Percentiles rank a stretch among this genome's conserved stretches.
Evolutionary conservation across 1,284 basidiomycete genomes (phyloP).

Genomic region (Cutaneotrichosporon sp.): DNA sequence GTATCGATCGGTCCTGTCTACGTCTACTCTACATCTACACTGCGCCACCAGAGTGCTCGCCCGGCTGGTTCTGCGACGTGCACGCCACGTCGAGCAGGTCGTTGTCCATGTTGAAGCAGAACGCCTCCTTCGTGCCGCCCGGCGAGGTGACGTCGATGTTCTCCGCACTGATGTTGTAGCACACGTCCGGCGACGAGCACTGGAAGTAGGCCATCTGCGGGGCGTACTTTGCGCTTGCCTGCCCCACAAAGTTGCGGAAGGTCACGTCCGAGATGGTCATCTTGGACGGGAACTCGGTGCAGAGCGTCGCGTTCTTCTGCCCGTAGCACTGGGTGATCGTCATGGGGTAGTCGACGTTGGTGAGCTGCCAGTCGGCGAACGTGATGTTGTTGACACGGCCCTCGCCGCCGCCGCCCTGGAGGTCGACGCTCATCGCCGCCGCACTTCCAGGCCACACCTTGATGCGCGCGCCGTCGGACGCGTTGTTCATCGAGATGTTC

Average conservation of each 20-base stretch:
- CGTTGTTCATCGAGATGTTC: conserved; percentile 63
- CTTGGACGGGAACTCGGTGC: background rate
- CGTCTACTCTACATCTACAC: too few species aligned
- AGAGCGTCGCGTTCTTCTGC: conserved; percentile 3
- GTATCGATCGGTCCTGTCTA: too few species aligned
- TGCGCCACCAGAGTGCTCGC: background rate
- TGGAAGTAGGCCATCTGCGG: background rate
- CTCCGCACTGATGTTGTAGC: background rate
- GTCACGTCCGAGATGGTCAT: conserved; percentile 3
- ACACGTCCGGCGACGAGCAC: background rate
- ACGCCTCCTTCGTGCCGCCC: background rate
- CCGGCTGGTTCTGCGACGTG: background rate
- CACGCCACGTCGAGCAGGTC: background rate
- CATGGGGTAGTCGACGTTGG: conserved; percentile 16
- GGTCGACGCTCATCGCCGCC: conserved; percentile 34
- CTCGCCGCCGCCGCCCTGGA: conserved; percentile 58
- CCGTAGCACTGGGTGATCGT: conserved; percentile 9
- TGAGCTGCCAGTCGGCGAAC: conserved; percentile 26
- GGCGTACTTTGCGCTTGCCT: background rate
- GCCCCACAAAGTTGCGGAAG: conserved; percentile 6
- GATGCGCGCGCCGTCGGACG: conserved; percentile 67
- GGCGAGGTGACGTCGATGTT: background rate
- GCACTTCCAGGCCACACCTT: conserved; percentile 59
- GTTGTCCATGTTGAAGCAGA: conserved; percentile 10
- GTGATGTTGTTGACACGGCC: conserved; percentile 61